Percentiles rank a stretch among this genome's conserved stretches.
Conservation (phyloP, 2,329 filamentous ascomycete genomes). For the Clonostachys rhizophaga region DNA sequence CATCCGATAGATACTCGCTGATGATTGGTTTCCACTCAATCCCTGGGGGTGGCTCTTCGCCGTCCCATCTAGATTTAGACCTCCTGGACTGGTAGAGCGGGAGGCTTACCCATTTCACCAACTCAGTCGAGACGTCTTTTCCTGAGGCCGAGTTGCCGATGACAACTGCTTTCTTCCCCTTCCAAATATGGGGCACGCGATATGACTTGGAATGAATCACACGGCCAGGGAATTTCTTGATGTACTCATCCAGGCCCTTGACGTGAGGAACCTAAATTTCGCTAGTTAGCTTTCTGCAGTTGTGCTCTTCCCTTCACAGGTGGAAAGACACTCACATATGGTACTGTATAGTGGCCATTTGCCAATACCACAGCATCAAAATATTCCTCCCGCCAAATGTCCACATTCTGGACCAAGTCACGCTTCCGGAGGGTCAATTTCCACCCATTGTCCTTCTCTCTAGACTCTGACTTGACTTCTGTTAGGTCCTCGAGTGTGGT, state of each 20-base stretch:
- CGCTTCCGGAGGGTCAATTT: constrained; percentile 40
- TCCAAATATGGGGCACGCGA: constrained; percentile 26
- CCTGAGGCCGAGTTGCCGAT: constrained; percentile 40
- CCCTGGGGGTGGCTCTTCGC: constrained; percentile 34
- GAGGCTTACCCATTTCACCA: constrained; percentile 24
- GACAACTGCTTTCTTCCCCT: constrained; percentile 24
- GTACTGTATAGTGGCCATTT: constrained; percentile 37
- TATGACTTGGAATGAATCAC: constrained; percentile 41
- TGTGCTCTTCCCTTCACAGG: neutral
- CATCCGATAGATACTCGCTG: constrained; percentile 30
- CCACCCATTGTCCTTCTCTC: constrained; percentile 26
- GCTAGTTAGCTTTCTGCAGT: neutral
- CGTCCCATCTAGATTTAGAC: constrained; percentile 44
- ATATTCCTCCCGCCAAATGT: constrained; percentile 48
- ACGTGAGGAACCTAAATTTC: constrained; percentile 37
- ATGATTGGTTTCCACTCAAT: constrained; percentile 51
- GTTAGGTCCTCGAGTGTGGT: constrained; percentile 47
- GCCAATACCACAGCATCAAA: constrained; percentile 40
- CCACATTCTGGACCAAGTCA: constrained; percentile 33
- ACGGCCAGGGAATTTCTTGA: constrained; percentile 27
- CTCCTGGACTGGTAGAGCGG: constrained; percentile 49
- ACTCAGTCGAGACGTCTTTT: constrained; percentile 29
- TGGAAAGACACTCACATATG: constrained; percentile 27
- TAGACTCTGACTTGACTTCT: constrained; percentile 11
- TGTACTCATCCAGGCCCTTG: constrained; percentile 32